phyloP scores from a whole-genome alignment of 108 stramenopile species.

The Skeletonema menzelii region DNA sequence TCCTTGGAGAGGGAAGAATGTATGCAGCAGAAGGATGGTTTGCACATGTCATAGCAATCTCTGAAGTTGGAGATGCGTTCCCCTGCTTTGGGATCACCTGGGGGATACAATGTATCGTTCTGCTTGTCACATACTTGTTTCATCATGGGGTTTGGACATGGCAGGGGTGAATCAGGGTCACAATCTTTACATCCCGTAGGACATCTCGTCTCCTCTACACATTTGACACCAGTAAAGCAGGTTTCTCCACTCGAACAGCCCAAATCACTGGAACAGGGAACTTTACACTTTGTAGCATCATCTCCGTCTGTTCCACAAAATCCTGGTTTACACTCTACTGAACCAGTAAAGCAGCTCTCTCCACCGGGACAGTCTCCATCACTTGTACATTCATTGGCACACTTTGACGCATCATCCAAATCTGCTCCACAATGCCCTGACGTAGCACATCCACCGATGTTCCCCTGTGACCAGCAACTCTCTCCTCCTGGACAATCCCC shows the following conservation, averaged over 20 bases:
- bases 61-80: slow-evolving; percentile 38
- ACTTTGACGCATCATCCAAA: neutral
- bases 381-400: neutral
- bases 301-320: neutral
- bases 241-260: slow-evolving; percentile 7
- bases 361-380: slow-evolving; percentile 7
- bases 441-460: too few species aligned
- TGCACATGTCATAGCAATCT: slow-evolving; percentile 59
- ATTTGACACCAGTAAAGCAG: neutral
- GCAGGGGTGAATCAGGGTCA: slow-evolving; percentile 39
- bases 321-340: neutral
- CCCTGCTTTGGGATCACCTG: slow-evolving; percentile 8
- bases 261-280: neutral
- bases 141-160: slow-evolving; percentile 35
- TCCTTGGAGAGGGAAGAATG: slow-evolving; percentile 39
- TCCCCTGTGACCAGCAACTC: neutral
- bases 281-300: neutral
- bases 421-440: neutral
- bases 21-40: slow-evolving; percentile 62
- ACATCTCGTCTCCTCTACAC: neutral
- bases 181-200: slow-evolving; percentile 46
- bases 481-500: neutral
- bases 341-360: slow-evolving; percentile 1
- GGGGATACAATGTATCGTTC: slow-evolving; percentile 27
- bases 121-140: slow-evolving; percentile 48